A percentile compares a stretch with the other conserved stretches of the same genome.
Evolutionary conservation across 345 rosid species (phyloP).

Genomic region (Adansonia digitata): DNA sequence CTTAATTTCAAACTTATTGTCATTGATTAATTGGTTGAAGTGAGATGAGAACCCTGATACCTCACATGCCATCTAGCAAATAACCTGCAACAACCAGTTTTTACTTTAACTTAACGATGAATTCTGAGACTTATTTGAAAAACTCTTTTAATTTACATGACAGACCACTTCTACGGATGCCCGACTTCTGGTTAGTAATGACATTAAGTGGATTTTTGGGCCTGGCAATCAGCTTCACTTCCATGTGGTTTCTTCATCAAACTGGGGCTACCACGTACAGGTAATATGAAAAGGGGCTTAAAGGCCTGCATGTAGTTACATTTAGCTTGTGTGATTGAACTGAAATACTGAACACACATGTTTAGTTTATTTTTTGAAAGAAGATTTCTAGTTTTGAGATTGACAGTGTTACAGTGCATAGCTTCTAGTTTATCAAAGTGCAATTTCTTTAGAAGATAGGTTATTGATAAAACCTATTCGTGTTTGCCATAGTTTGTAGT

Average conservation of each 20-base stretch:
- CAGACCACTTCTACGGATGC: conserved; percentile 85
- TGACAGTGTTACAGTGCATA: not conserved
- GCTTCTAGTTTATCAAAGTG: not conserved
- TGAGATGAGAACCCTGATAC: not conserved
- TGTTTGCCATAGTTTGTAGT: not conserved
- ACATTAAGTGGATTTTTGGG: conserved; percentile 93
- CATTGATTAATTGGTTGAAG: not conserved
- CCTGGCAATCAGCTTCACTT: conserved; percentile 94
- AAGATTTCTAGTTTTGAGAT: not conserved
- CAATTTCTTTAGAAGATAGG: not conserved
- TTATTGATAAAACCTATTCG: not conserved
- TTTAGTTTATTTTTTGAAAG: too few species aligned
- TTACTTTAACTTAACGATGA: not conserved
- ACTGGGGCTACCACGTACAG: conserved; percentile 98
- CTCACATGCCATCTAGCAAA: not conserved
- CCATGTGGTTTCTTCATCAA: conserved; percentile 99
- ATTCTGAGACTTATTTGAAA: conserved; percentile 4
- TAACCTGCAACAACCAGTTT: not conserved
- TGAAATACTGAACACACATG: not conserved
- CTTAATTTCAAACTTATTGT: not conserved
- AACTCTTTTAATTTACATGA: conserved; percentile 10
- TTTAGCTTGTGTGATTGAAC: not conserved
- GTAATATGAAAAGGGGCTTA: conserved; percentile 30
- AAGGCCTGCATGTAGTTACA: not conserved
- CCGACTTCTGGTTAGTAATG: conserved; percentile 81